These are phyloP conservation scores for Aegilops tauschii DNA, from an alignment of 176 grass and related monocot genomes.

Conservation along the genomic window DNA sequence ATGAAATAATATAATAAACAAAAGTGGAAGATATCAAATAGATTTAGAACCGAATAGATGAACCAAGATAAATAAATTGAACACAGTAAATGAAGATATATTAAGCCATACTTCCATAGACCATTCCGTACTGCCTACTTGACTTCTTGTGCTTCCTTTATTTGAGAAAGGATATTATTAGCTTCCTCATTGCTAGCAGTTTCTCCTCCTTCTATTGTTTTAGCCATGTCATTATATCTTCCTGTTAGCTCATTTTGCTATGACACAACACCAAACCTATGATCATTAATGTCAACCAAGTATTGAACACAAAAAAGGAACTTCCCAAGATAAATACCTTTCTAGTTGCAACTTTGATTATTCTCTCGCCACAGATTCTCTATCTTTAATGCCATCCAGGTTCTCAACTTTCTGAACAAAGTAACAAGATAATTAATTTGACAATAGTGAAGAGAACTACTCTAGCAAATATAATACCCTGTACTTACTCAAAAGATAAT, in stretches of 20 bases:
- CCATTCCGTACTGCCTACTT: conserved; percentile 33
- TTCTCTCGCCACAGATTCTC: conserved; percentile 34
- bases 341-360: conserved; percentile 41
- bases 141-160: conserved; percentile 49
- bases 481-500: conserved; percentile 67
- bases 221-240: conserved; percentile 40
- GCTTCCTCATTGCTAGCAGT: conserved; percentile 31
- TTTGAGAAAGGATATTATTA: conserved; percentile 51
- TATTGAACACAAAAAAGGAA: background rate
- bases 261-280: conserved; percentile 12
- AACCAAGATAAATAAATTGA: conserved; percentile 9
- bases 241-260: conserved; percentile 66
- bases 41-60: background rate
- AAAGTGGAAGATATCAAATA: conserved; percentile 5
- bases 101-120: conserved; percentile 22
- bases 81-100: background rate
- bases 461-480: conserved; percentile 2
- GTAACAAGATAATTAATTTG: conserved; percentile 15
- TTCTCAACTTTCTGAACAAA: conserved; percentile 30
- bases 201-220: conserved; percentile 21
- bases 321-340: conserved; percentile 41
- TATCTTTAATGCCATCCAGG: conserved; percentile 16
- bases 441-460: background rate
- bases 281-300: background rate
- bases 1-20: background rate